These are phyloP conservation scores for Nasturtium officinale DNA, from an alignment of 345 rosid genomes.

Conservation along the genomic window DNA sequence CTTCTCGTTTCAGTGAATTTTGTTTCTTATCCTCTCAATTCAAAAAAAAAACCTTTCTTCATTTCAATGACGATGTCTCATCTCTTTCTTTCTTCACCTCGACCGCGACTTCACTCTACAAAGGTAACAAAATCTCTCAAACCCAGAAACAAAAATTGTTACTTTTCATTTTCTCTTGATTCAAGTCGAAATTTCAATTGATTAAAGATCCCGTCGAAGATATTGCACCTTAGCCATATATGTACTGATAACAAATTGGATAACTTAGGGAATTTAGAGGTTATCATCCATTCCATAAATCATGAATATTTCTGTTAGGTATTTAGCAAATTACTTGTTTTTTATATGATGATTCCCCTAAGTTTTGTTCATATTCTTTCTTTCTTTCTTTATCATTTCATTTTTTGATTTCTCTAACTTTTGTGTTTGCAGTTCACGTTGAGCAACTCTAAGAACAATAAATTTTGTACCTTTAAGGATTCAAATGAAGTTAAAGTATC, in stretches of 20 bases:
- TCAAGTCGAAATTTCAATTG: neutral
- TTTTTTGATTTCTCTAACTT: neutral
- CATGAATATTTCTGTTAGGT: neutral
- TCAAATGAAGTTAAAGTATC: conserved; percentile 35
- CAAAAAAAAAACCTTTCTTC: conserved; percentile 21
- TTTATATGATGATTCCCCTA: neutral
- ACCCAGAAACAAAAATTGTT: neutral
- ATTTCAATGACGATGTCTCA: conserved; percentile 27
- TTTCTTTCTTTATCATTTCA: neutral
- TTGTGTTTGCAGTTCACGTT: conserved; percentile 24
- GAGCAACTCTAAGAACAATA: conserved; percentile 26
- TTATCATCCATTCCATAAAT: neutral
- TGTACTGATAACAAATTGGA: neutral
- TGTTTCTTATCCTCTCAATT: conserved; percentile 15
- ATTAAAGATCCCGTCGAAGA: neutral
- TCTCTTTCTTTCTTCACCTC: conserved; percentile 38
- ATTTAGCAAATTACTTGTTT: neutral
- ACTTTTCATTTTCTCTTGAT: neutral
- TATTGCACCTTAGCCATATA: neutral
- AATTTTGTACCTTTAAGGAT: conserved; percentile 21
- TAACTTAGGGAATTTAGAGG: neutral
- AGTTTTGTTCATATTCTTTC: neutral
- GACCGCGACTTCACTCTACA: conserved; percentile 12
- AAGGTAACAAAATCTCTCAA: conserved; percentile 2
- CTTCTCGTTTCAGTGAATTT: neutral